These are phyloP conservation scores for Arthrobotrys iridis DNA, from an alignment of 2,329 filamentous ascomycete species.

Conservation along the genomic window DNA sequence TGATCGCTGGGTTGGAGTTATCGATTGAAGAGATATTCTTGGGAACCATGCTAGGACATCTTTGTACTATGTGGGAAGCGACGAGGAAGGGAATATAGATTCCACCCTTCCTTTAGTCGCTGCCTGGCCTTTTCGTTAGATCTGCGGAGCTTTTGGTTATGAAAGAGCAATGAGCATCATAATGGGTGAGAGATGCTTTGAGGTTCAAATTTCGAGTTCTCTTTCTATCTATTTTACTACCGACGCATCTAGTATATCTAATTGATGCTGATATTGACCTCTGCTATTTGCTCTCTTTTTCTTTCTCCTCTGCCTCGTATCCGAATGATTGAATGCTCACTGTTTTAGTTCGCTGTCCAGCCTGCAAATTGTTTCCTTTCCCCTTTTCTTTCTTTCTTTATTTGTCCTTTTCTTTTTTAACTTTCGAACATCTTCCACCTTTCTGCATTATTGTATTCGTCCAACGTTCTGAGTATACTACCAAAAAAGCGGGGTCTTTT, in stretches of 20 bases:
- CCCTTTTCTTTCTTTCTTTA: neutral
- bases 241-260: slow-evolving; percentile 3
- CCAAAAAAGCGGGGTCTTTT: slow-evolving; percentile 49
- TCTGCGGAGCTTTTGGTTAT: neutral
- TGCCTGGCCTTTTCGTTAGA: neutral
- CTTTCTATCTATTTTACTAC: neutral
- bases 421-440: too few relatives aligned
- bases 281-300: neutral
- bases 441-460: neutral
- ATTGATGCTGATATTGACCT: neutral
- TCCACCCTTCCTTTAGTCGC: neutral
- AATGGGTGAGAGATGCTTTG: too few relatives aligned
- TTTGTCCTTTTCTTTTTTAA: neutral
- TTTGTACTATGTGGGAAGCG: slow-evolving; percentile 45
- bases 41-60: slow-evolving; percentile 48
- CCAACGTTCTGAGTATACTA: neutral
- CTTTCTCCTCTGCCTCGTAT: neutral
- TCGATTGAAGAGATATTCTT: slow-evolving; percentile 49
- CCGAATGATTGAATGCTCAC: slow-evolving; percentile 1
- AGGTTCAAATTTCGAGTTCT: neutral
- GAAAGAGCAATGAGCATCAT: too few relatives aligned
- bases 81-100: slow-evolving; percentile 46
- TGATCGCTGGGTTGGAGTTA: slow-evolving; percentile 39
- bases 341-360: slow-evolving; percentile 31
- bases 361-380: slow-evolving; percentile 10